These are phyloP conservation scores for Plenodomus lindquistii DNA, from an alignment of 2,329 filamentous ascomycete genomes.

Conservation along the genomic window DNA sequence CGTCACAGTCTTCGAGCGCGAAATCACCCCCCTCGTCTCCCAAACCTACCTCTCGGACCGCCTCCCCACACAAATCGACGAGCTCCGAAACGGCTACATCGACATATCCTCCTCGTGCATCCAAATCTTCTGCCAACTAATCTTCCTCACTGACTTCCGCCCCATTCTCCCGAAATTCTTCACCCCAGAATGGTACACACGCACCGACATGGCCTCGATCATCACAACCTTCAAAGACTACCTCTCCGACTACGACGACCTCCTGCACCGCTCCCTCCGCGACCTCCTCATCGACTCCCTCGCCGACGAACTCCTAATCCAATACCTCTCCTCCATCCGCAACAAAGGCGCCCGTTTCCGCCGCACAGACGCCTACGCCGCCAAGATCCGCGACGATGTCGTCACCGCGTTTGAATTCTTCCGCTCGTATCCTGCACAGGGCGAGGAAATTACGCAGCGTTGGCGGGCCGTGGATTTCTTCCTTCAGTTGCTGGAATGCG, in stretches of 20 bases:
- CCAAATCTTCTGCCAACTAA: constrained; percentile 78
- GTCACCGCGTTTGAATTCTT: constrained; percentile 91
- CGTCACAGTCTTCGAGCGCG: constrained; percentile 80
- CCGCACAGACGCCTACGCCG: constrained; percentile 81
- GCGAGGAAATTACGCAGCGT: constrained; percentile 78
- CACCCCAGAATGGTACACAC: constrained; percentile 84
- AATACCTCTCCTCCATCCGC: constrained; percentile 80
- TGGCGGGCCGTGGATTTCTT: constrained; percentile 92
- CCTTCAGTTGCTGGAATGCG: constrained; percentile 72
- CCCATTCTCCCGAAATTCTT: constrained; percentile 86
- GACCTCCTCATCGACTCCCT: constrained; percentile 95
- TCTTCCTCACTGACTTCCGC: constrained; percentile 89
- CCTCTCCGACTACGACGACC: constrained; percentile 79
- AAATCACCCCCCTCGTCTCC: constrained; percentile 80
- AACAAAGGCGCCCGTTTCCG: constrained; percentile 92
- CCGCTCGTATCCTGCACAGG: constrained; percentile 53
- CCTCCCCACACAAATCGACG: constrained; percentile 71
- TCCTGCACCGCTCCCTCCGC: constrained; percentile 82
- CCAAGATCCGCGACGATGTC: constrained; percentile 93
- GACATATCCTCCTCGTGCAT: constrained; percentile 95
- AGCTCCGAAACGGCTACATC: constrained; percentile 87
- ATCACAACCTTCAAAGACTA: constrained; percentile 96
- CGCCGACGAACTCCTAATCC: constrained; percentile 84
- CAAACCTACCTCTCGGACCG: constrained; percentile 72
- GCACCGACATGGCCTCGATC: constrained; percentile 89